A percentile compares a stretch with the other conserved stretches of the same genome.
Evolutionary conservation across 495 filamentous ascomycete genomes (phyloP).

Genomic region (Hypoxylon perforatum): DNA sequence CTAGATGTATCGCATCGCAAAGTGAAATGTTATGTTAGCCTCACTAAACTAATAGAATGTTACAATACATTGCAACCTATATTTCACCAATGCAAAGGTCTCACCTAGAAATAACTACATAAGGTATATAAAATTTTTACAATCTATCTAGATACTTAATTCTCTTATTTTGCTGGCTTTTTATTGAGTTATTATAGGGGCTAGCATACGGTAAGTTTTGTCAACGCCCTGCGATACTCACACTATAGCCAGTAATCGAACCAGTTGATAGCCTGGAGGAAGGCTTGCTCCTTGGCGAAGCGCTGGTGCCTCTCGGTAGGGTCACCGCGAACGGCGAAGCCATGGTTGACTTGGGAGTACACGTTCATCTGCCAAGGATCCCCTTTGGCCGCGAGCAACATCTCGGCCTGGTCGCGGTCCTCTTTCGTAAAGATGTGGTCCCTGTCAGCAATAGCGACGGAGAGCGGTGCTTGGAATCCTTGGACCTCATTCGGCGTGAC

Average conservation of each 20-base stretch:
- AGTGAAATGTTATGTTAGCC: no score
- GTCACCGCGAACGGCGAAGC: slow-evolving; percentile 81
- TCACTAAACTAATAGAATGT: no score
- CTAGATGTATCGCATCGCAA: no score
- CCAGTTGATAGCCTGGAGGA: slow-evolving; percentile 82
- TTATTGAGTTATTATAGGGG: no score
- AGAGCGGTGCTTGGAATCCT: slow-evolving; percentile 75
- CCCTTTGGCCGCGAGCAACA: slow-evolving; percentile 66
- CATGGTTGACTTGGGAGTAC: slow-evolving; percentile 79
- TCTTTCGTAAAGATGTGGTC: slow-evolving; percentile 82
- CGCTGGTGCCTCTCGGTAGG: slow-evolving; percentile 67
- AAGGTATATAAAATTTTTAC: no score
- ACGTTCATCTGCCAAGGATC: slow-evolving; percentile 85
- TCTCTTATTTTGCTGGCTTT: no score
- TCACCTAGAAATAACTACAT: no score
- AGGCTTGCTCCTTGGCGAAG: slow-evolving; percentile 88
- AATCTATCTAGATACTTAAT: no score
- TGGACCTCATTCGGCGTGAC: slow-evolving; percentile 80
- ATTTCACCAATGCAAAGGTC: no score
- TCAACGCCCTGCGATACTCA: neutral
- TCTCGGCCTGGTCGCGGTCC: slow-evolving; percentile 70
- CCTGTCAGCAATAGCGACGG: slow-evolving; percentile 82
- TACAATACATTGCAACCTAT: no score
- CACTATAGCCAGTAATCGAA: slow-evolving; percentile 68
- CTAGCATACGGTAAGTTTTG: no score